These are phyloP conservation scores for Fusarium denticulatum DNA, from an alignment of 2,329 filamentous ascomycete species.

Conservation along the genomic window DNA sequence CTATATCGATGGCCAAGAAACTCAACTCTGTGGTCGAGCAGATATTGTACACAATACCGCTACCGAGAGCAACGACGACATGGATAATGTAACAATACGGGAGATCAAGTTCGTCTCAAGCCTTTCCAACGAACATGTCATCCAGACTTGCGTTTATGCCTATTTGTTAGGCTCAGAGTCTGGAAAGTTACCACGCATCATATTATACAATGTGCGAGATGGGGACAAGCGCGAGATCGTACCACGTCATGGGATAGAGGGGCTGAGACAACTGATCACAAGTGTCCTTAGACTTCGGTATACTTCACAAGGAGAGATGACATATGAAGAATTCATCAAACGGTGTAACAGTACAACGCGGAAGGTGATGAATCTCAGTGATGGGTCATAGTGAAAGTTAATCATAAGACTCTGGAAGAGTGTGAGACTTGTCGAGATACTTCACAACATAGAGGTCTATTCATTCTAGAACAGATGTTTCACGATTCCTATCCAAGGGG, in stretches of 20 bases:
- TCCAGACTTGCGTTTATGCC: constrained; percentile 43
- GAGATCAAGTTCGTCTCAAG: constrained; percentile 46
- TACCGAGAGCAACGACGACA: neutral
- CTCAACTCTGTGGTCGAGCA: constrained; percentile 15
- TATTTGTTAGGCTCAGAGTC: constrained; percentile 27
- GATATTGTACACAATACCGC: constrained; percentile 12
- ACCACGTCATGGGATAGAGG: constrained; percentile 1
- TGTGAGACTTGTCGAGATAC: neutral
- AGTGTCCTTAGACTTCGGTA: constrained; percentile 35
- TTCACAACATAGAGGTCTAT: neutral
- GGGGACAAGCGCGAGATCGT: constrained; percentile 41
- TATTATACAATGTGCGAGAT: constrained; percentile 44
- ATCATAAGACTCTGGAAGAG: neutral
- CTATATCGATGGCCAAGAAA: neutral
- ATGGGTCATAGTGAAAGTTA: neutral
- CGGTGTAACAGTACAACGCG: constrained; percentile 1
- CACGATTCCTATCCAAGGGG: neutral
- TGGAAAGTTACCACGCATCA: constrained; percentile 21
- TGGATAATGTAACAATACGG: constrained; percentile 32
- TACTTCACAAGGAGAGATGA: neutral
- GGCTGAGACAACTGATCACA: constrained; percentile 21
- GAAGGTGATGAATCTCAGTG: constrained; percentile 6
- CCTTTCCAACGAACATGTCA: constrained; percentile 39
- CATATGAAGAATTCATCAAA: constrained; percentile 24
- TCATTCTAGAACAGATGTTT: neutral